Evolutionary conservation across 2,329 filamentous ascomycete species (phyloP), one percentile per base, ranked within the genome.

Genomic region (Microthyrium microscopicum): DNA sequence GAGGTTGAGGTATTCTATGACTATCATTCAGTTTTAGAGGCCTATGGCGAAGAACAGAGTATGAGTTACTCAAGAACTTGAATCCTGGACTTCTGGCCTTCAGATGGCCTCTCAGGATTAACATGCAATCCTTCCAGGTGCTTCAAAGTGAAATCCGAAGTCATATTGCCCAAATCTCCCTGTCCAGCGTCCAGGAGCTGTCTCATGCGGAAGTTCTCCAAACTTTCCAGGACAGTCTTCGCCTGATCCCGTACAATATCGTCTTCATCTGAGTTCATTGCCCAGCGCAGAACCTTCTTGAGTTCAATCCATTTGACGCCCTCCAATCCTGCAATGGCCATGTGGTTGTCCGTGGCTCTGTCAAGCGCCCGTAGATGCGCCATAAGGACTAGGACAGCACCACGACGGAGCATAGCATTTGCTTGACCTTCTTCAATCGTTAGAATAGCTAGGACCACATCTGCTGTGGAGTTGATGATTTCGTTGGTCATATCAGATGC

Each of bases 161-260:
- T 36, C 20, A 44, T 50, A 33, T 47, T 47, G 34, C 57, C 36
- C 18, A 41, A 47, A 24, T 25, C 34, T 6, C 11, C 20, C 17
- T 36, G 26, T 5, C 22, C 28, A 11, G 26, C 31, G n/a, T 17
- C 32, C 5, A 24, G 13, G 2, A 24, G 9, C 11, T 24, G 58
- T 34, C 65, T 61, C 49, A 75, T 53, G 37, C 64, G 61, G 68
- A 70, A 75, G 37, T 64, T 68, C 42, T 73, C 65, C 39, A 83
- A 46, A 31, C 68, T 75, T 48, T 81, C 77, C 8, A 73, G 50
- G n/a, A 76, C 73, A 43, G 73, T 73, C 20, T 54, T 56, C 3
- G 75, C 75, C 50, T 83, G 76, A 43, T 73, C 64, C 40, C 64
- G 64, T 8, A 80, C 77, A 26, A 84, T 53, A 1, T 67, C 74